These are phyloP conservation scores for Xylaria sp. DNA, from an alignment of 2,329 filamentous ascomycete genomes.

Conservation along the genomic window DNA sequence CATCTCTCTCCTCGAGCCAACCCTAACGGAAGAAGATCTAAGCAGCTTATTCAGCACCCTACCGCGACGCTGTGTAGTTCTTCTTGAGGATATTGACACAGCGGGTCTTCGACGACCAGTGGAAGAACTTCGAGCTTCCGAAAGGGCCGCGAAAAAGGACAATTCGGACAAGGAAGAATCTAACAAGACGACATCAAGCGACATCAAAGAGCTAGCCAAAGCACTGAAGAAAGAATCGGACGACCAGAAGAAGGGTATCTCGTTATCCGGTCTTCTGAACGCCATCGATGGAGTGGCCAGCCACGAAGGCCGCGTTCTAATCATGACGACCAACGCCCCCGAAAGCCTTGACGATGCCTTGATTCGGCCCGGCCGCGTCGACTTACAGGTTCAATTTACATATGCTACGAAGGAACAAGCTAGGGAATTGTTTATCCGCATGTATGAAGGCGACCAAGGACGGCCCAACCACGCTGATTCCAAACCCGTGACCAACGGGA, in stretches of 20 bases:
- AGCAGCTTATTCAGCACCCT: conserved; percentile 68
- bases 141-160: conserved; percentile 36
- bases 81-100: conserved; percentile 77
- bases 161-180: conserved; percentile 12
- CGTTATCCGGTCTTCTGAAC: conserved; percentile 82
- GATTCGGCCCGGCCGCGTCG: conserved; percentile 78
- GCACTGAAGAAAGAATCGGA: conserved; percentile 56
- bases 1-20: conserved; percentile 68
- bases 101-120: conserved; percentile 65
- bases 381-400: conserved; percentile 74
- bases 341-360: conserved; percentile 79
- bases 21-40: conserved; percentile 71
- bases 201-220: conserved; percentile 57
- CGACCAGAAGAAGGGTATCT: conserved; percentile 66
- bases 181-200: conserved; percentile 39
- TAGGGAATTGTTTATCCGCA: conserved; percentile 68
- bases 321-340: conserved; percentile 85
- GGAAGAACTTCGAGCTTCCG: conserved; percentile 42
- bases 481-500: conserved; percentile 20
- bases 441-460: conserved; percentile 64
- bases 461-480: conserved; percentile 23
- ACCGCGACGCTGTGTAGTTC: conserved; percentile 71
- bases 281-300: conserved; percentile 85
- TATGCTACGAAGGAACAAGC: conserved; percentile 67
- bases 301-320: conserved; percentile 80